A percentile compares a stretch with the other conserved stretches of the same genome.
Conservation (phyloP, 106 monocot genomes). For the Dioscorea zingiberensis region DNA sequence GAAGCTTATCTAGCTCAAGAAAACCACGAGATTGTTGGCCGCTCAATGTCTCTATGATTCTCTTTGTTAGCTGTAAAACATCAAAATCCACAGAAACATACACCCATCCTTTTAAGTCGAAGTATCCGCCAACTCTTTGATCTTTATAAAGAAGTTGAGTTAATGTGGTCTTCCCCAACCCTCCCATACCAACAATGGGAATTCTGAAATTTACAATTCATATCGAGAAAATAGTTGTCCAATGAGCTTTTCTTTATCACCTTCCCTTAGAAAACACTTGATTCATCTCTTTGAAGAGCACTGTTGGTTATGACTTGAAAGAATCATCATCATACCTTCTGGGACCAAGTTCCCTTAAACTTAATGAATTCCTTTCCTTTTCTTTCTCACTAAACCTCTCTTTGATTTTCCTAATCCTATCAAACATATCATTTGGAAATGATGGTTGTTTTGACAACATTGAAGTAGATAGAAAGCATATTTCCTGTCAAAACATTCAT, state of each 20-base stretch:
- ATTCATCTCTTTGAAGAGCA: neutral
- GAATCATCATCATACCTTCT: neutral
- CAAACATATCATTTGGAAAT: neutral
- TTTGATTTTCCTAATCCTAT: slow-evolving; percentile 2
- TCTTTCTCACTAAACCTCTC: slow-evolving; percentile 11
- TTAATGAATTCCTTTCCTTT: neutral
- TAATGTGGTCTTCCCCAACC: slow-evolving; percentile 10
- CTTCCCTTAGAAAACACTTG: slow-evolving; percentile 8
- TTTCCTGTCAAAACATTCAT: too few relatives aligned
- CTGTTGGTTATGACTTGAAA: neutral
- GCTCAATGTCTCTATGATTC: neutral
- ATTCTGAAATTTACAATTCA: neutral
- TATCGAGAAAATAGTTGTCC: neutral
- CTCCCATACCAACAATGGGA: slow-evolving; percentile 20
- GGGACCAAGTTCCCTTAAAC: neutral
- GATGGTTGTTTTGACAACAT: too few relatives aligned
- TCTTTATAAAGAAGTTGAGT: slow-evolving; percentile 16
- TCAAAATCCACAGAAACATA: neutral
- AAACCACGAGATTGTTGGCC: neutral
- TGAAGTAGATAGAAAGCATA: too few relatives aligned
- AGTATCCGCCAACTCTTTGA: neutral
- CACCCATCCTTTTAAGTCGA: neutral
- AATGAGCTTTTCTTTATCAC: slow-evolving; percentile 16
- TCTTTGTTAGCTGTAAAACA: neutral
- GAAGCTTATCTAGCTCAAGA: neutral